phyloP scores from a whole-genome alignment of 106 monocot species.

The Acanthochlamys bracteata region DNA sequence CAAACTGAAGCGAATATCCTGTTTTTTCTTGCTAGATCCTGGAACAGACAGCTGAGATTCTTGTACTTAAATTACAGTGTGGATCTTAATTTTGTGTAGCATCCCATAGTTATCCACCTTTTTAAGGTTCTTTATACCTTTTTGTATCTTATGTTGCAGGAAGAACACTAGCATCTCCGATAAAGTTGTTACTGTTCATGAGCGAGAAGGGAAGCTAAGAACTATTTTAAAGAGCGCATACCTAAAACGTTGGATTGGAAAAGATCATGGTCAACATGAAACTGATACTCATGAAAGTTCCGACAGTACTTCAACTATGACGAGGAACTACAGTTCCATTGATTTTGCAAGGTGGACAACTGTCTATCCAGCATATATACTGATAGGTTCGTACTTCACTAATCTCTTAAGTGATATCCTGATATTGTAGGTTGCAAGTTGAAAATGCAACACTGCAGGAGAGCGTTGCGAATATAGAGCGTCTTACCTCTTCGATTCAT shows the following conservation, averaged over 20 bases:
- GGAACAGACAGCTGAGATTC: too few relatives aligned
- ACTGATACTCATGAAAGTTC: conserved; percentile 12
- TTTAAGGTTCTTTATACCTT: too few relatives aligned
- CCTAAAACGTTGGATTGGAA: conserved; percentile 56
- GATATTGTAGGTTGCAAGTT: conserved; percentile 50
- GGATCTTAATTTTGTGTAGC: too few relatives aligned
- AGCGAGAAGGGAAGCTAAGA: conserved; percentile 59
- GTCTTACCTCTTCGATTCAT: conserved; percentile 50
- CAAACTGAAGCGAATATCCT: too few relatives aligned
- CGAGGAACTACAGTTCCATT: conserved; percentile 15
- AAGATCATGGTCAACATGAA: conserved; percentile 23
- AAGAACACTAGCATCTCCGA: conserved; percentile 9
- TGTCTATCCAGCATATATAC: too few relatives aligned
- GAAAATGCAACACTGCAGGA: conserved; percentile 65
- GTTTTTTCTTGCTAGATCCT: too few relatives aligned
- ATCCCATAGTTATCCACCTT: too few relatives aligned
- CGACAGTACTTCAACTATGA: conserved; percentile 11
- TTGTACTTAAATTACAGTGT: too few relatives aligned
- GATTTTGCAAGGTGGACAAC: conserved; percentile 85
- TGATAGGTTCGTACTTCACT: too few relatives aligned
- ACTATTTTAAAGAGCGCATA: conserved; percentile 61
- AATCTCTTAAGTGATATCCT: too few relatives aligned
- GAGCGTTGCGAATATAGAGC: conserved; percentile 63
- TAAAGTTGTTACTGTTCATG: conserved; percentile 24
- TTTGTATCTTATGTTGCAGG: background rate